A percentile compares a stretch with the other conserved stretches of the same genome.
phyloP scores from a whole-genome alignment of 192 early-diverging fungal genomes.

The Entophlyctis luteolus region DNA sequence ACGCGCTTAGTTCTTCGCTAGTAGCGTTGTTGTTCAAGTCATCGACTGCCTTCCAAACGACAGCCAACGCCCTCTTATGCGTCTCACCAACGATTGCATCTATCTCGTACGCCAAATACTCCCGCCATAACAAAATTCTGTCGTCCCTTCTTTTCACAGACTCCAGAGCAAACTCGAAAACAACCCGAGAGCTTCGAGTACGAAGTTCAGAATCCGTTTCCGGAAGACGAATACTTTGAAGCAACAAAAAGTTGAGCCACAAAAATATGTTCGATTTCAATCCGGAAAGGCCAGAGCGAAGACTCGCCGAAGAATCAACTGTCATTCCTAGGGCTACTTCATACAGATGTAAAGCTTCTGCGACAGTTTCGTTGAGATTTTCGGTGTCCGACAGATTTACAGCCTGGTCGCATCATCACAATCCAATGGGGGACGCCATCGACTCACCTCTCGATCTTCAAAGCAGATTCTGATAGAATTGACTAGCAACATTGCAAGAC shows the following conservation, averaged over 20 bases:
- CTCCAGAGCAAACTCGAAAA: conserved; percentile 5
- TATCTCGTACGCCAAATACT: neutral
- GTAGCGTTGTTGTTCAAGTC: neutral
- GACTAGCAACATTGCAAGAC: neutral
- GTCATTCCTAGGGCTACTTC: neutral
- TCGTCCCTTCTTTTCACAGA: neutral
- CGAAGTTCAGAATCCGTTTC: neutral
- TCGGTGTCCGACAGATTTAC: neutral
- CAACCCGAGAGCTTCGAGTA: neutral
- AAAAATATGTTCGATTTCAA: conserved; percentile 7
- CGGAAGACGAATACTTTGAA: neutral
- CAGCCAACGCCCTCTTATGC: neutral
- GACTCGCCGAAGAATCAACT: neutral
- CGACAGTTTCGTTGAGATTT: neutral
- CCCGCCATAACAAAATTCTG: conserved; percentile 5
- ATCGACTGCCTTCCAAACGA: conserved; percentile 3
- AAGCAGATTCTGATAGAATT: conserved; percentile 13
- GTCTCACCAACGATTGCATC: neutral
- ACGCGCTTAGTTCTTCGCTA: neutral
- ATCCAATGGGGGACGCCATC: neutral
- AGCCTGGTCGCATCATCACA: neutral
- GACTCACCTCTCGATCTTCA: neutral
- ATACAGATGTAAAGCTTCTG: neutral
- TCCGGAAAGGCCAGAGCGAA: neutral
- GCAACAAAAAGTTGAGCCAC: conserved; percentile 10